Conservation (phyloP, 2,329 filamentous ascomycete genomes). For the Grosmannia penicillata region DNA sequence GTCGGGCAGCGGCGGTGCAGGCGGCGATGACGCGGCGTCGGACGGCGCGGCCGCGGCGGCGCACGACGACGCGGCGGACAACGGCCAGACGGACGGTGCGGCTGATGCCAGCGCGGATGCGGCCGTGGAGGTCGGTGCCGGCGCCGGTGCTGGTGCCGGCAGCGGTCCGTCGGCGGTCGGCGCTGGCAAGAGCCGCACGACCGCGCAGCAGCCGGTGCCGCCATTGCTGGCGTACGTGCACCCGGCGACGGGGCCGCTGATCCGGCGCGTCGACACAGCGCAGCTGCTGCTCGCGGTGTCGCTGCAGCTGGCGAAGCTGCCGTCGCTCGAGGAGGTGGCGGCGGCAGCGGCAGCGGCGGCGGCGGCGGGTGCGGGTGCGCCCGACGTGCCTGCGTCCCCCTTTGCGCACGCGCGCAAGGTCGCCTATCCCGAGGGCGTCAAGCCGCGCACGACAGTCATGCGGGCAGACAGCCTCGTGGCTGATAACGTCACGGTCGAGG, state of each 20-base stretch:
- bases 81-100: not conserved
- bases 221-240: slow-evolving; percentile 75
- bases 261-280: slow-evolving; percentile 79
- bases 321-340: slow-evolving; percentile 45
- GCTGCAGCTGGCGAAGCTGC: slow-evolving; percentile 73
- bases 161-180: not conserved
- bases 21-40: not conserved
- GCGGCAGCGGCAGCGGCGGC: slow-evolving; percentile 54
- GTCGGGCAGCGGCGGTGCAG: not conserved
- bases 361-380: slow-evolving; percentile 75
- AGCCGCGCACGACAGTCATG: slow-evolving; percentile 67
- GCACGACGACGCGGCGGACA: not conserved
- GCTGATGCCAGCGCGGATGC: not conserved
- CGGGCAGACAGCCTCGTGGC: slow-evolving; percentile 69
- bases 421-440: slow-evolving; percentile 69
- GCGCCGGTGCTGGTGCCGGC: not conserved
- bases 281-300: slow-evolving; percentile 70
- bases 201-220: slow-evolving; percentile 45
- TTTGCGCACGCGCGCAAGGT: slow-evolving; percentile 71
- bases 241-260: slow-evolving; percentile 46
- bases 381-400: slow-evolving; percentile 41
- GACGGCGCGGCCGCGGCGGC: not conserved
- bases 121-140: not conserved
- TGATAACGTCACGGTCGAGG: slow-evolving; percentile 78
- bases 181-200: too few species aligned